phyloP scores from a whole-genome alignment of 1,139 yeast species.

The Candida labiduridarum region DNA sequence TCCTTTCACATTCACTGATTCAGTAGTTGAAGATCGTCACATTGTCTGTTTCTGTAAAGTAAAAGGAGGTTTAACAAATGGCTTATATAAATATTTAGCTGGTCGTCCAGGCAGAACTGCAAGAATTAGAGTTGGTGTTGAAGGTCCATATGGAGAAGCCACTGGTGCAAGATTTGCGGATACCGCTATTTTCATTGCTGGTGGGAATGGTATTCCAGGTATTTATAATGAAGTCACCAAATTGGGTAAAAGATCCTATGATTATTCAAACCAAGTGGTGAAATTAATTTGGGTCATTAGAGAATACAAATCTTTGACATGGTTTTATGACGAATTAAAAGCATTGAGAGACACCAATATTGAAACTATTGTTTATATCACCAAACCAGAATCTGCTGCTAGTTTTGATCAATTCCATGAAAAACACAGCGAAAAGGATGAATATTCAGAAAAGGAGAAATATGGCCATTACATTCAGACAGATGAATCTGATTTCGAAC shows the following conservation, averaged over 20 bases:
- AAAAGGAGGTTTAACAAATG: slow-evolving; percentile 42
- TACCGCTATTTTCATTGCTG: slow-evolving; percentile 45
- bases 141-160: slow-evolving; percentile 46
- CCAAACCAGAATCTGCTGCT: slow-evolving; percentile 40
- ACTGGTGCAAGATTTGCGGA: slow-evolving; percentile 32
- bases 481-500: slow-evolving; percentile 9
- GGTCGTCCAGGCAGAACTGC: slow-evolving; percentile 29
- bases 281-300: slow-evolving; percentile 39
- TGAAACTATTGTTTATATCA: slow-evolving; percentile 31
- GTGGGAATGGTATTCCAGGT: slow-evolving; percentile 50
- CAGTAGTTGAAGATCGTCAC: slow-evolving; percentile 19
- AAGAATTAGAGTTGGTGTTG: slow-evolving; percentile 36
- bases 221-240: slow-evolving; percentile 39
- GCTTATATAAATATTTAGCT: slow-evolving; percentile 31
- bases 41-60: slow-evolving; percentile 34
- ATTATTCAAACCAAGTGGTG: slow-evolving; percentile 21
- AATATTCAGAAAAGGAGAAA: slow-evolving; percentile 8
- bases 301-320: slow-evolving; percentile 30
- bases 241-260: slow-evolving; percentile 17
- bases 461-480: slow-evolving; percentile 10
- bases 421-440: background rate
- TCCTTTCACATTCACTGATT: slow-evolving; percentile 31
- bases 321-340: slow-evolving; percentile 37
- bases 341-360: slow-evolving; percentile 25
- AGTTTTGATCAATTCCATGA: slow-evolving; percentile 12